A percentile compares a stretch with the other conserved stretches of the same genome.
These are phyloP conservation scores for Ganoderma lucidum DNA, from an alignment of 1,284 basidiomycete species.

Conservation along the genomic window DNA sequence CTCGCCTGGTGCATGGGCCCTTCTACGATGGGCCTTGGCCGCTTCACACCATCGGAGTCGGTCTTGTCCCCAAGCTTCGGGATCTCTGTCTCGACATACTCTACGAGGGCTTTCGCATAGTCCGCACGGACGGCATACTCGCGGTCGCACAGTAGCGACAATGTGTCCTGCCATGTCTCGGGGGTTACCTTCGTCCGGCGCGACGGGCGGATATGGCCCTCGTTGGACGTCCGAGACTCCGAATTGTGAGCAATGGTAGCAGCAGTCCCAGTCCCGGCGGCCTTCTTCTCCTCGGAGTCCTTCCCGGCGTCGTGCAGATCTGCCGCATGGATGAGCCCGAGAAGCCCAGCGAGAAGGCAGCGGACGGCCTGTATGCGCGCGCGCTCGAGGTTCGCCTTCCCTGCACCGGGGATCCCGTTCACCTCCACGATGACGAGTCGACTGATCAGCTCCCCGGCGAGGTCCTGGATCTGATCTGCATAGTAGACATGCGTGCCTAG, in stretches of 20 bases:
- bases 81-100: conserved; percentile 81
- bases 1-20: conserved; percentile 54
- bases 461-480: conserved; percentile 95
- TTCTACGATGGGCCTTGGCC: conserved; percentile 51
- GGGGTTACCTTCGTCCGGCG: conserved; percentile 79
- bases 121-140: conserved; percentile 79
- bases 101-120: conserved; percentile 76
- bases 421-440: conserved; percentile 79
- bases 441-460: conserved; percentile 85
- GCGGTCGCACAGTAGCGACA: conserved; percentile 82
- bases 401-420: conserved; percentile 60
- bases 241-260: conserved; percentile 24
- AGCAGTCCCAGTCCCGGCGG: conserved; percentile 38
- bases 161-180: conserved; percentile 89
- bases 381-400: conserved; percentile 52
- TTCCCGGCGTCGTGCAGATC: conserved; percentile 52
- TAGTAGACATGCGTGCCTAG: conserved; percentile 94
- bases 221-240: conserved; percentile 26
- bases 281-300: conserved; percentile 41
- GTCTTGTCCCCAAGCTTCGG: conserved; percentile 61
- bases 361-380: conserved; percentile 77
- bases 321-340: conserved; percentile 76
- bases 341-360: conserved; percentile 74
- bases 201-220: conserved; percentile 44
- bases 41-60: conserved; percentile 54